phyloP scores from a whole-genome alignment of 1,284 basidiomycete genomes.

The Lignosus rhinocerotis region DNA sequence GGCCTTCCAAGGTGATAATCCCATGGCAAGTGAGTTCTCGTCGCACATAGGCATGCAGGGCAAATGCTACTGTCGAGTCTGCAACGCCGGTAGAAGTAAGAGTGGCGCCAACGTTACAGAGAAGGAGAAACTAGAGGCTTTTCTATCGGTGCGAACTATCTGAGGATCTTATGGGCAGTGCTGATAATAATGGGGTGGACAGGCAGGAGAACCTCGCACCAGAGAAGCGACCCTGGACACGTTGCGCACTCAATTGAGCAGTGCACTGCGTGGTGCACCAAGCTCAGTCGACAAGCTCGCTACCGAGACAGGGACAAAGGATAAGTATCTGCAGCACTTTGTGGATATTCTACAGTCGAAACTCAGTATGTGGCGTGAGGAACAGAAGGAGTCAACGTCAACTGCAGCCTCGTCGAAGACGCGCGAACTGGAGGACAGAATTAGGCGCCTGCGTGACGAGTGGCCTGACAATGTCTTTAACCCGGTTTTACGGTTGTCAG shows the following conservation, averaged over 20 bases:
- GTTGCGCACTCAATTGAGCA: no score
- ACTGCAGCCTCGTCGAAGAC: neutral
- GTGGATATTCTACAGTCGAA: neutral
- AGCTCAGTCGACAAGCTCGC: neutral
- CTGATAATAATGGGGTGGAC: no score
- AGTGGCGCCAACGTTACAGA: neutral
- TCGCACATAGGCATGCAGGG: slow-evolving; percentile 42
- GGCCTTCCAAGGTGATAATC: slow-evolving; percentile 41
- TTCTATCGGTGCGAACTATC: no score
- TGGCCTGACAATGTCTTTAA: slow-evolving; percentile 1
- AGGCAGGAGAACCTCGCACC: neutral
- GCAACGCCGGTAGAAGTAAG: neutral
- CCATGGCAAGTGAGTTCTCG: slow-evolving; percentile 46
- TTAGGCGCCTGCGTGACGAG: neutral
- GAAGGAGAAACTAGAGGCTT: no score
- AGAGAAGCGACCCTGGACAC: neutral
- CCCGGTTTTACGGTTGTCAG: slow-evolving; percentile 1
- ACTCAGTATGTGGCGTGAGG: neutral
- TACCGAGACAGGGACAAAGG: slow-evolving; percentile 1
- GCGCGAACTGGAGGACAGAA: neutral
- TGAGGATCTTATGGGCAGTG: no score
- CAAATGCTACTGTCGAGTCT: slow-evolving; percentile 38
- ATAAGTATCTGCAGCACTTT: slow-evolving; percentile 8
- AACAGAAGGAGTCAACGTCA: neutral
- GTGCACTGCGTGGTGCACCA: slow-evolving; percentile 1